These are phyloP conservation scores for Pyrrhoderma lamaoense DNA, from an alignment of 1,284 basidiomycete genomes.

Conservation along the genomic window DNA sequence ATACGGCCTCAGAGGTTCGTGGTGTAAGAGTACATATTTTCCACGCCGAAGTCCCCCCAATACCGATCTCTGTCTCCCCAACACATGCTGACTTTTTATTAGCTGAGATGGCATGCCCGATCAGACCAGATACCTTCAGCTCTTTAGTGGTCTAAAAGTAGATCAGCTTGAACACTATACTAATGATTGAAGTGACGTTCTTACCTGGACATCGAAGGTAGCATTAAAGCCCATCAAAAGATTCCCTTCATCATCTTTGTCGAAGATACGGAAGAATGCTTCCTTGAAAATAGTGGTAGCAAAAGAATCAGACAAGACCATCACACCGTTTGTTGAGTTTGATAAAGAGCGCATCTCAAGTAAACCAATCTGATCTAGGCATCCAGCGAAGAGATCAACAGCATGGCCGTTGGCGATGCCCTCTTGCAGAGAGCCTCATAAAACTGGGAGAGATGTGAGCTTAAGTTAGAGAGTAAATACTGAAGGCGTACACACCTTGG, in stretches of 20 bases:
- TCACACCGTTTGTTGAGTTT: slow-evolving; percentile 94
- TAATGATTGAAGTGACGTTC: slow-evolving; percentile 20
- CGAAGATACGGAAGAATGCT: slow-evolving; percentile 90
- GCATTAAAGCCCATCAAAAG: slow-evolving; percentile 99
- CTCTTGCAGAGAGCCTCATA: slow-evolving; percentile 95
- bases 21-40: slow-evolving; percentile 91
- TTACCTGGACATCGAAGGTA: slow-evolving; percentile 93
- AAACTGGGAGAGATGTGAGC: slow-evolving; percentile 48
- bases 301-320: slow-evolving; percentile 96
- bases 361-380: slow-evolving; percentile 95
- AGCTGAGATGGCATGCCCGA: slow-evolving; percentile 95
- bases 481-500: slow-evolving; percentile 56
- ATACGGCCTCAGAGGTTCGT: slow-evolving; percentile 85
- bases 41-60: slow-evolving; percentile 99
- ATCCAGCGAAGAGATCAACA: slow-evolving; percentile 94
- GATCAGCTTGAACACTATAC: not conserved
- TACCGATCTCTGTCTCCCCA: slow-evolving; percentile 98
- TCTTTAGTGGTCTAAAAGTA: slow-evolving; percentile 86
- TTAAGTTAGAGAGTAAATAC: not conserved
- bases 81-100: slow-evolving; percentile 97
- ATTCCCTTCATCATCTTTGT: slow-evolving; percentile 89
- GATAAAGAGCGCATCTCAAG: slow-evolving; percentile 96
- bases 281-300: slow-evolving; percentile 99
- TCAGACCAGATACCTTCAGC: slow-evolving; percentile 95
- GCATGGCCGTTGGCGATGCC: slow-evolving; percentile 93